Percentiles rank a stretch among this genome's conserved stretches.
These are phyloP conservation scores for Lecanoromycetidae sp. DNA, from an alignment of 2,329 filamentous ascomycete genomes.

Conservation along the genomic window DNA sequence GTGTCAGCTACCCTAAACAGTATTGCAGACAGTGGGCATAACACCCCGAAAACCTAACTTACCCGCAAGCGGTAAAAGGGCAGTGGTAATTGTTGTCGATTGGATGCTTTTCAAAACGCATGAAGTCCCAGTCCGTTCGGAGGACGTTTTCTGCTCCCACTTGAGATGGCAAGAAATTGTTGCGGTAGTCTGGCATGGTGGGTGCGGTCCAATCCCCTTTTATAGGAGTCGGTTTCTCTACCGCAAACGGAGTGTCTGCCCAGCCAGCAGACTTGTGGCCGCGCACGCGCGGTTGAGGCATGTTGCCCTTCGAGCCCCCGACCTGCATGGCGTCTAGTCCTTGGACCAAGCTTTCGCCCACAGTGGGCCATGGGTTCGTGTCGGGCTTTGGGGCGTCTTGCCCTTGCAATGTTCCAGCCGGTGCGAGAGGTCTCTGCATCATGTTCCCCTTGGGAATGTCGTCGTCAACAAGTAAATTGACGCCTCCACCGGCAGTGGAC, in stretches of 20 bases:
- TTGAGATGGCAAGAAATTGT: neutral
- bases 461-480: slow-evolving; percentile 3
- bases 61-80: slow-evolving; percentile 14
- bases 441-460: neutral
- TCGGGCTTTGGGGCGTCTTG: neutral
- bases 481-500: neutral
- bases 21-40: neutral
- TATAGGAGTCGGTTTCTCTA: slow-evolving; percentile 4
- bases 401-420: neutral
- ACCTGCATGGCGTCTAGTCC: neutral
- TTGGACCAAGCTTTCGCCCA: neutral
- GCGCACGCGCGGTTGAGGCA: neutral
- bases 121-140: slow-evolving; percentile 7
- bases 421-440: neutral
- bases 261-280: neutral
- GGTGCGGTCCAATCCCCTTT: neutral
- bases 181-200: neutral
- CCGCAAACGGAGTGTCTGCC: slow-evolving; percentile 2
- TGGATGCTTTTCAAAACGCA: neutral
- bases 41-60: neutral
- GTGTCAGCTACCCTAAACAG: neutral
- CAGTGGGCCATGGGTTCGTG: neutral
- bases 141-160: neutral
- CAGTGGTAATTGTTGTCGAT: slow-evolving; percentile 11
- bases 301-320: neutral